Conservation (phyloP, 495 filamentous ascomycete species). For the Xylaria longipes region DNA sequence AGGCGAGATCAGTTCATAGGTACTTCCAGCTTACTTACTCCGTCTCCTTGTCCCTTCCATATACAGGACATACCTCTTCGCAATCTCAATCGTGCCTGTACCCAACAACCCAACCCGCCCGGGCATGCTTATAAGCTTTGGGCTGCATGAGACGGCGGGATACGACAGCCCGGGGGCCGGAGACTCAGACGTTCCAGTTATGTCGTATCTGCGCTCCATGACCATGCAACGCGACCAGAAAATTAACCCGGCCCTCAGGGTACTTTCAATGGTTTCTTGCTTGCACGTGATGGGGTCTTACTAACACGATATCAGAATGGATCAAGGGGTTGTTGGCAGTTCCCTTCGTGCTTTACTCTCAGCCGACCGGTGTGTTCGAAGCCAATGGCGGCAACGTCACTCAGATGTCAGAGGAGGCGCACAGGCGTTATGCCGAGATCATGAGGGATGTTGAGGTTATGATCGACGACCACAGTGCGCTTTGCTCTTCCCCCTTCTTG, state of each 20-base stretch:
- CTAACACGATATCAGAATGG: conserved; percentile 55
- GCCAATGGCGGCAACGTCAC: conserved; percentile 63
- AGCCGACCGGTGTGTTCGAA: conserved; percentile 84
- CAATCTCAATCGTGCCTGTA: neutral
- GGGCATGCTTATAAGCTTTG: neutral
- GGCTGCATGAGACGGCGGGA: neutral
- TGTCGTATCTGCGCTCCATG: neutral
- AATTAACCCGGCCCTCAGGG: conserved; percentile 25
- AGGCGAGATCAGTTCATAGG: conserved; percentile 83
- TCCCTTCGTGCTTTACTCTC: conserved; percentile 95
- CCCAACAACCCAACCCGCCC: conserved; percentile 3
- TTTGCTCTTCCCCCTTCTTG: conserved; percentile 13
- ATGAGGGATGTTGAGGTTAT: conserved; percentile 91
- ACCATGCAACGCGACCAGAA: neutral
- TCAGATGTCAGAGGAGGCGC: conserved; percentile 68
- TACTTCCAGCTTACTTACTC: conserved; percentile 38
- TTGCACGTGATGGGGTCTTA: conserved; percentile 21
- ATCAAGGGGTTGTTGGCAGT: conserved; percentile 88
- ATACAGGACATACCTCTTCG: neutral
- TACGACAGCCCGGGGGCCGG: neutral
- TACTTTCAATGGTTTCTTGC: conserved; percentile 17
- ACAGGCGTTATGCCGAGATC: conserved; percentile 91
- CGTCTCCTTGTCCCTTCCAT: neutral
- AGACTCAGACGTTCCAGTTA: neutral
- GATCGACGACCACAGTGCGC: conserved; percentile 88